Conservation (phyloP, 495 filamentous ascomycete species). For the Xylaria grammica region DNA sequence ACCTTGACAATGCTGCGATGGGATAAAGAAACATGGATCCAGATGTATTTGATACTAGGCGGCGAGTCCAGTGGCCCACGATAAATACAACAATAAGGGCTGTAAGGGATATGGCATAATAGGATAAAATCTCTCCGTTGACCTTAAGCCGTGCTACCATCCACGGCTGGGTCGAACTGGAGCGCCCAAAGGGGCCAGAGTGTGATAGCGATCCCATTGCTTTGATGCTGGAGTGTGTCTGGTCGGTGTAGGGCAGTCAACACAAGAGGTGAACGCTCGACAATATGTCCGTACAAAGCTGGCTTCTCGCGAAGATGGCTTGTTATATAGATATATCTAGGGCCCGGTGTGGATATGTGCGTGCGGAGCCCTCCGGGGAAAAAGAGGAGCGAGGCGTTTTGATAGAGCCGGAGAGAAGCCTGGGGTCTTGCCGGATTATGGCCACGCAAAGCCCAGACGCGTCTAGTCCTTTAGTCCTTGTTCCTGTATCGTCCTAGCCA, state of each 20-base stretch:
- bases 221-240: neutral
- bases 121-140: conserved; percentile 42
- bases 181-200: neutral
- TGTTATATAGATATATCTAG: neutral
- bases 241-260: neutral
- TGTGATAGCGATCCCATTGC: neutral
- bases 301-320: neutral
- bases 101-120: conserved; percentile 51
- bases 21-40: conserved; percentile 27
- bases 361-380: neutral
- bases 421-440: neutral
- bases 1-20: conserved; percentile 28
- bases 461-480: neutral
- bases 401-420: neutral
- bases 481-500: neutral
- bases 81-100: conserved; percentile 58
- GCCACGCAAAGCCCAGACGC: neutral
- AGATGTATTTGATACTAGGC: conserved; percentile 27
- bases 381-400: neutral
- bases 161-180: conserved; percentile 24
- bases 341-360: neutral
- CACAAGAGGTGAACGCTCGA: neutral
- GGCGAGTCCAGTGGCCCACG: conserved; percentile 52
- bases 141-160: conserved; percentile 36
- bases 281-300: neutral